Base-by-base conservation (phyloP, 176 grass and related monocot genomes). In the Avena insularis region DNA sequence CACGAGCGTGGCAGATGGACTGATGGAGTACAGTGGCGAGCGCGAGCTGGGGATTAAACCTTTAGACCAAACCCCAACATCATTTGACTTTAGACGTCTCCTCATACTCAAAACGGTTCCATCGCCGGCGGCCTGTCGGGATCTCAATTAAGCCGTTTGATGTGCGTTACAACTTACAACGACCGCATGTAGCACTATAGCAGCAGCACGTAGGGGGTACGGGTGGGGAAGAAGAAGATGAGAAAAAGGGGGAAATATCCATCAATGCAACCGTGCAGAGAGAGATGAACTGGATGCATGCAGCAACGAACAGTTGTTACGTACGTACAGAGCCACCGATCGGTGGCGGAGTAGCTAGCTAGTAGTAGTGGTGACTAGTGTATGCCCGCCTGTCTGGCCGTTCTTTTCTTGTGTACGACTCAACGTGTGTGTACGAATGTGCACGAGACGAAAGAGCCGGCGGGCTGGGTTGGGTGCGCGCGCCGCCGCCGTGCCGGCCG, bases 361-460 rank as follows among this genome's bases (percentile, higher is more conserved):
- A 68, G 27, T 68, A 36, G 17, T 43, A 5, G 33, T 47, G 13
- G 49, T 25, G 58, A 4, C 40, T 48, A 29, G n/a, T 25, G 56
- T 63, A 21, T 19, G 48, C 38, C 38, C 38, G 8, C 8, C 19
- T 60, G 69, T 72, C 17, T 9, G 59, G 59, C 21, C 14, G 3
- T 25, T 25, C 27, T 7, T 57, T 19, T 17, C 3, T n/a, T 29
- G 20, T 23, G 71, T 51, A 29, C 12, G 46, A 29, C 12, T 19
- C 7, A 53, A 53, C 73, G 73, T 76, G 48, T 75, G 21, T 75
- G 72, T 75, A 76, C 46, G 73, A 31, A 9, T 75, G 78, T 62
- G 77, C 71, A 75, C 71, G 12, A 75, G 71, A 75, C 12, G 57
- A n/a, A 3, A n/a, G 57, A 9, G 66, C 35, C 9, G n/a, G 3